These are phyloP conservation scores for Aspergillus affinis DNA, from an alignment of 495 filamentous ascomycete genomes.

Conservation along the genomic window DNA sequence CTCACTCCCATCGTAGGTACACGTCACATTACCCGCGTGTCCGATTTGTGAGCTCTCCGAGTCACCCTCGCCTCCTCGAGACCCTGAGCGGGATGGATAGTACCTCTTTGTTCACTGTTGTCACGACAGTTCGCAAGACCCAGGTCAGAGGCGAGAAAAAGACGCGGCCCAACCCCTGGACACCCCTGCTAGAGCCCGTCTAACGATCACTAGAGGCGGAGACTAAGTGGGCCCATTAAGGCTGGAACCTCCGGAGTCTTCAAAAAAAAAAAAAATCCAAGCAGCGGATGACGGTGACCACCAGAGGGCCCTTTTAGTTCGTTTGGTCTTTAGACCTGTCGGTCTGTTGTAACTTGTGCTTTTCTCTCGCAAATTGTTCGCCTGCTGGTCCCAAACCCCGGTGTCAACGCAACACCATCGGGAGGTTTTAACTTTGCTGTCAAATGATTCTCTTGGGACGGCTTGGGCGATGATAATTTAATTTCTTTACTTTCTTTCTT, in stretches of 20 bases:
- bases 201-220: slow-evolving; percentile 25
- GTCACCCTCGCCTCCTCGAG: slow-evolving; percentile 3
- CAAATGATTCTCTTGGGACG: slow-evolving; percentile 3
- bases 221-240: slow-evolving; percentile 26
- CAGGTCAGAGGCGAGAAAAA: slow-evolving; percentile 6
- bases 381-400: slow-evolving; percentile 8
- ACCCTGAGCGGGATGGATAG: slow-evolving; percentile 12
- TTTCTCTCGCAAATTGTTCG: slow-evolving; percentile 8
- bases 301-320: neutral
- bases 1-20: neutral
- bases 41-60: slow-evolving; percentile 5
- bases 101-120: slow-evolving; percentile 1
- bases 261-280: neutral
- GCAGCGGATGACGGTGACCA: slow-evolving; percentile 12
- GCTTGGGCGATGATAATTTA: neutral
- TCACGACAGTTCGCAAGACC: neutral
- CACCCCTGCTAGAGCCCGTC: slow-evolving; percentile 19
- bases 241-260: slow-evolving; percentile 18
- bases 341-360: neutral
- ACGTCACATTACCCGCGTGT: slow-evolving; percentile 10
- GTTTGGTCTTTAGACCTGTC: neutral
- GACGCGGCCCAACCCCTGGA: slow-evolving; percentile 25
- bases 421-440: neutral
- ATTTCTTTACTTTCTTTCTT: too few relatives aligned
- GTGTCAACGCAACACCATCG: slow-evolving; percentile 3